Evolutionary conservation across 2,329 filamentous ascomycete species (phyloP).

Genomic region (Davidsoniella eucalypti): DNA sequence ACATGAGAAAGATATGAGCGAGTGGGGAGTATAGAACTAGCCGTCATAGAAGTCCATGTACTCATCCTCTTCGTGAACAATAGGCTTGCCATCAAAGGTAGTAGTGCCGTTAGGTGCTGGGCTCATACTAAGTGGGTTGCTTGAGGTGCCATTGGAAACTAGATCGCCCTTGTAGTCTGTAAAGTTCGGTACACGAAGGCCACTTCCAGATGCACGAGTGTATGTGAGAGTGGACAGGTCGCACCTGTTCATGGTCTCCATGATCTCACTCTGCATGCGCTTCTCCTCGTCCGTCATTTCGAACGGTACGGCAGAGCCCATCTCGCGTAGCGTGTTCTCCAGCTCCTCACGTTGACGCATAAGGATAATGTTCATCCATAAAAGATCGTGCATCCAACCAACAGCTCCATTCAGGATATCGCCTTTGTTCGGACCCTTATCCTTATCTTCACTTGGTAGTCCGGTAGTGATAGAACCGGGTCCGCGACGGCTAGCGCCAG

Average conservation of each 20-base stretch:
- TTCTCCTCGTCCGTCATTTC: constrained; percentile 80
- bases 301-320: constrained; percentile 64
- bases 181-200: constrained; percentile 79
- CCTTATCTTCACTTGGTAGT: constrained; percentile 86
- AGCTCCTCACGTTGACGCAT: constrained; percentile 83
- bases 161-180: constrained; percentile 81
- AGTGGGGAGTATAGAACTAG: background rate
- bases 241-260: constrained; percentile 73
- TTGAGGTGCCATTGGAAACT: constrained; percentile 28
- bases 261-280: constrained; percentile 85
- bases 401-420: constrained; percentile 96
- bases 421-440: constrained; percentile 97
- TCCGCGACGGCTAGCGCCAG: constrained; percentile 64
- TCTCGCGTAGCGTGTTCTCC: constrained; percentile 52
- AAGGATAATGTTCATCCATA: constrained; percentile 91
- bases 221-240: constrained; percentile 64
- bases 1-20: constrained; percentile 1
- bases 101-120: background rate
- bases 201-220: constrained; percentile 65
- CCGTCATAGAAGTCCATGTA: constrained; percentile 54
- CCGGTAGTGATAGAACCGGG: constrained; percentile 81
- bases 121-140: constrained; percentile 15
- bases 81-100: constrained; percentile 37
- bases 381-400: constrained; percentile 90
- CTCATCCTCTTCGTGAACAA: constrained; percentile 91